Base-by-base conservation (phyloP, 345 rosid genomes). In the Mercurialis annua region DNA sequence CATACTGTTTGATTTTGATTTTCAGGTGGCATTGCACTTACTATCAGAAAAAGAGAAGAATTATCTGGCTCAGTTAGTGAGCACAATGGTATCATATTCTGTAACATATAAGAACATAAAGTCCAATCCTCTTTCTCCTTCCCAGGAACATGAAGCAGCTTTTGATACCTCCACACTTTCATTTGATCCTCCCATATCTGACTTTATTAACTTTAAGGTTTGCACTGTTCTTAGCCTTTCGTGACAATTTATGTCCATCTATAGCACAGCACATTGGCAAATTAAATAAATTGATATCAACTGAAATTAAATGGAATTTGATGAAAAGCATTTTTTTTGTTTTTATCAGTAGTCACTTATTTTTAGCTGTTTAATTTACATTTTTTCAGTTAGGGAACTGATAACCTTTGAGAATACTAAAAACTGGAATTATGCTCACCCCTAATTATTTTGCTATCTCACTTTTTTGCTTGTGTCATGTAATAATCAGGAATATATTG, bases 1-100 rank as follows among this genome's bases (percentile, higher is more conserved):
- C 44, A 68, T 49, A 40, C 18, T 53, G 24, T 54, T 59, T 60
- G 42, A 21, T 63, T 51, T 50, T 60, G 50, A 52, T 65, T 76
- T 64, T 72, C 81, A 94, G 99, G 99, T 86, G 77, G 91, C 97
- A 64, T 73, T 84, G 62, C 95, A 93, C 85, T 80, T 89, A 68
- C 76, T 87, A 55, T 81, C 96, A 49, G 90, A 86, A 34, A 83
- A 79, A 62, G 92, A 94, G 77, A 94, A 85, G 81, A 78, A 80
- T 69, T 85, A 78, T 69, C 71, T 94, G 68, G 73, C 81, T 69
- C 86, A 77, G 72, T 74, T 88, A 77, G 80, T 92, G 57, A 85
- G 78, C 66, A 65, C 74, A 51, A 93, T 93, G 97, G 84, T 84
- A 29, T 85, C 89, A 34, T 90, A 88, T 82, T 83, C 85, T 16